Evolutionary conservation across 495 filamentous ascomycete genomes (phyloP).

Genomic region (Penicillium herquei): DNA sequence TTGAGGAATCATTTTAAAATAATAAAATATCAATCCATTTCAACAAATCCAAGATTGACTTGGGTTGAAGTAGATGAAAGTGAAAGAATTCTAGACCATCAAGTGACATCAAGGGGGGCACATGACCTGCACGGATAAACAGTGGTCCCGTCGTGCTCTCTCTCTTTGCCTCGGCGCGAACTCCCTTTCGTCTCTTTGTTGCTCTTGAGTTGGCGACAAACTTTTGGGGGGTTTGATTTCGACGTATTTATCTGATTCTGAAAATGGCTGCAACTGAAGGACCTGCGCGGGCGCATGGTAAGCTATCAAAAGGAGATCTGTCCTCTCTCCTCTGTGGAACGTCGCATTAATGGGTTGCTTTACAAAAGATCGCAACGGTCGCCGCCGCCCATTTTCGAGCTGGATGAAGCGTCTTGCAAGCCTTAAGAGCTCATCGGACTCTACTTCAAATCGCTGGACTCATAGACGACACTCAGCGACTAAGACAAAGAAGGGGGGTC

Average conservation of each 20-base stretch:
- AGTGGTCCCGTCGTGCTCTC: slow-evolving; percentile 18
- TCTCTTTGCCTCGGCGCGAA: slow-evolving; percentile 16
- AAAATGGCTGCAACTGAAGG: slow-evolving; percentile 69
- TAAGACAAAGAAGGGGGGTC: slow-evolving; percentile 59
- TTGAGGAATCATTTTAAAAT: not conserved
- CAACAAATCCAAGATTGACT: no score
- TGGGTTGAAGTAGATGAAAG: not conserved
- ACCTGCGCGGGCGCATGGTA: slow-evolving; percentile 65
- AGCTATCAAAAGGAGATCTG: slow-evolving; percentile 13
- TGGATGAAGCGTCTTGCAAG: slow-evolving; percentile 94
- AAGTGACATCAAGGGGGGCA: slow-evolving; percentile 24
- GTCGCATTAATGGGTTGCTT: slow-evolving; percentile 17
- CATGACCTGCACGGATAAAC: slow-evolving; percentile 33
- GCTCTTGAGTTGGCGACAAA: slow-evolving; percentile 3
- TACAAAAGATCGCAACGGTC: slow-evolving; percentile 59
- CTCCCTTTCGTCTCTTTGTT: slow-evolving; percentile 4
- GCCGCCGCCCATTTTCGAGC: slow-evolving; percentile 82
- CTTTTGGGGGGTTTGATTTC: slow-evolving; percentile 9
- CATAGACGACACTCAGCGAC: slow-evolving; percentile 47
- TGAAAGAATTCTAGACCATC: not conserved
- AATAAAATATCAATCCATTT: not conserved
- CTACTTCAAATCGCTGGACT: slow-evolving; percentile 44
- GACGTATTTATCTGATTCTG: slow-evolving; percentile 3
- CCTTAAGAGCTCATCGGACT: slow-evolving; percentile 64
- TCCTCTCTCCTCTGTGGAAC: slow-evolving; percentile 3